These are phyloP conservation scores for Blepharisma undulans DNA, from an alignment of 169 alveolate species.

Conservation along the genomic window DNA sequence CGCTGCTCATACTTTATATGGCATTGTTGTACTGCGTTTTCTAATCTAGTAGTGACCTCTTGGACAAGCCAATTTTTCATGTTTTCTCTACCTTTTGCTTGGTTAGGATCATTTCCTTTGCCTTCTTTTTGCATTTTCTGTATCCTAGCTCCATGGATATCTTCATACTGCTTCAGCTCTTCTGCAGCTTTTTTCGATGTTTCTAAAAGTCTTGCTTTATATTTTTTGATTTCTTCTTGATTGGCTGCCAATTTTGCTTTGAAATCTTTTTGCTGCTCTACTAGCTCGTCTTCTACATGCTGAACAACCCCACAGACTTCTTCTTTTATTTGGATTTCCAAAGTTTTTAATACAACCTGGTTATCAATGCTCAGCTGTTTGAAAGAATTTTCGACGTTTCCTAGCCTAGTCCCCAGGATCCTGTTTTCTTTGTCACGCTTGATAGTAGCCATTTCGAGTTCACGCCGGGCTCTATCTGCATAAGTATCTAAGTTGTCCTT, in stretches of 20 bases:
- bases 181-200: not conserved
- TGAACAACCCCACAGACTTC: not conserved
- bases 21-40: not conserved
- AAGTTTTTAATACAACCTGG: not conserved
- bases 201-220: not conserved
- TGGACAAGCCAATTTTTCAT: not conserved
- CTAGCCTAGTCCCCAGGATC: not conserved
- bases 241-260: not conserved
- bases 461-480: not conserved
- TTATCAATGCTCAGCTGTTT: constrained; percentile 14
- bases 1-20: not conserved
- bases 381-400: not conserved
- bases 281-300: not conserved
- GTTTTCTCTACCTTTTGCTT: not conserved
- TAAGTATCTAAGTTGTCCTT: not conserved
- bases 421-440: constrained; percentile 18
- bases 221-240: constrained; percentile 9
- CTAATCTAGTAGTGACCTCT: not conserved
- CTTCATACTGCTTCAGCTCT: not conserved
- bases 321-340: not conserved
- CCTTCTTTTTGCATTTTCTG: constrained; percentile 1
- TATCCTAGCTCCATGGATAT: not conserved
- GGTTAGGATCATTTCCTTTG: not conserved
- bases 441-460: not conserved
- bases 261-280: not conserved